phyloP scores from a whole-genome alignment of 2,329 filamentous ascomycete genomes.

The Pseudogymnoascus sp. region DNA sequence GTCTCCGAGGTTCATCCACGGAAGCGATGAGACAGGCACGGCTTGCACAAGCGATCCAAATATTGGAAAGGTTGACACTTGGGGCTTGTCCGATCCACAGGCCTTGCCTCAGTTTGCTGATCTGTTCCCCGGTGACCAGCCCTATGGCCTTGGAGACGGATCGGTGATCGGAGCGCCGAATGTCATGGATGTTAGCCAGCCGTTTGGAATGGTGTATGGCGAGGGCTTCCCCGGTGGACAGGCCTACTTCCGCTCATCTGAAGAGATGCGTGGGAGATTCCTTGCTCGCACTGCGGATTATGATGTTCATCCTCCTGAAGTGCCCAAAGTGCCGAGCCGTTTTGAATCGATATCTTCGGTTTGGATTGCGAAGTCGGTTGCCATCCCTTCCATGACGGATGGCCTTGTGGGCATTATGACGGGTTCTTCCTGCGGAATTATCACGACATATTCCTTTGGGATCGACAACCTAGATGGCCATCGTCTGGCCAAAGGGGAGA shows the following conservation, averaged over 20 bases:
- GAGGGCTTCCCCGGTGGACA: conserved; percentile 81
- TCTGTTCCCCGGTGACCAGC: conserved; percentile 62
- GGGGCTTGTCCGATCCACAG: conserved; percentile 72
- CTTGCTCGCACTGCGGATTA: conserved; percentile 55
- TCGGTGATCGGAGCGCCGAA: conserved; percentile 71
- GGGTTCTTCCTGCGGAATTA: conserved; percentile 74
- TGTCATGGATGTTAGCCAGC: conserved; percentile 82
- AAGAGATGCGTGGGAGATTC: conserved; percentile 71
- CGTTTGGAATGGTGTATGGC: conserved; percentile 74
- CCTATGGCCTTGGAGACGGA: conserved; percentile 72
- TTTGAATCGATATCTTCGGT: conserved; percentile 68
- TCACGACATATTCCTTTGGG: conserved; percentile 75
- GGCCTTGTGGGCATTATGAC: conserved; percentile 75
- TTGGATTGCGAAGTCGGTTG: conserved; percentile 81
- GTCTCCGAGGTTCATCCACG: conserved; percentile 73
- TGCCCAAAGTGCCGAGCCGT: conserved; percentile 66
- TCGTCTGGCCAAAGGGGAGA: conserved; percentile 65
- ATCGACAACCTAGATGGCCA: conserved; percentile 44
- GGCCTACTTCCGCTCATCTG: conserved; percentile 66
- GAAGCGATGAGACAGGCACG: conserved; percentile 67
- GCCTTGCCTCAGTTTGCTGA: conserved; percentile 73
- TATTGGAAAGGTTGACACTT: conserved; percentile 67
- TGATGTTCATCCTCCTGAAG: conserved; percentile 59
- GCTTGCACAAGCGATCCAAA: conserved; percentile 77
- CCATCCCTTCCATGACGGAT: conserved; percentile 64